Evolutionary conservation across 768 basidiomycete species (phyloP).

Genomic region (Termitomyces eurrhizus): DNA sequence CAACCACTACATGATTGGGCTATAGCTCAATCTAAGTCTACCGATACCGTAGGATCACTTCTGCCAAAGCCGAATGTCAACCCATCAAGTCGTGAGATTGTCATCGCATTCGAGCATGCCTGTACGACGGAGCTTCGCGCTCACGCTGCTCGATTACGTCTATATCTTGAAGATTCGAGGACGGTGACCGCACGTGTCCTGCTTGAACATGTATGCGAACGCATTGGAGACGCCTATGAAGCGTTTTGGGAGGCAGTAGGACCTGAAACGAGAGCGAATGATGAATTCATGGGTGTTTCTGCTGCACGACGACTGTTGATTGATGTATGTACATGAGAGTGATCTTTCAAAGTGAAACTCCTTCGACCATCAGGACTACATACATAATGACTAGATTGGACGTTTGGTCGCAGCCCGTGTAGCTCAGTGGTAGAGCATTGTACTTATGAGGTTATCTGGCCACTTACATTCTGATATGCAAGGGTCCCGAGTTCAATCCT

Average conservation of each 20-base stretch:
- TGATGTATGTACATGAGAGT: conserved; percentile 6
- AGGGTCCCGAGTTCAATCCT: conserved; percentile 57
- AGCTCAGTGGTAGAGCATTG: conserved; percentile 60
- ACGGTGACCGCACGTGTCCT: conserved; percentile 82
- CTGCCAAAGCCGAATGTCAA: conserved; percentile 30
- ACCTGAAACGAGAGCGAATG: conserved; percentile 10
- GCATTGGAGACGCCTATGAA: conserved; percentile 71
- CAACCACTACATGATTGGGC: conserved; percentile 59
- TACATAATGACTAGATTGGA: too few relatives aligned
- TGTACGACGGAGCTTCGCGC: conserved; percentile 54
- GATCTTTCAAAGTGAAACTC: too few relatives aligned
- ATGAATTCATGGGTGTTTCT: conserved; percentile 6
- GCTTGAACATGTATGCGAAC: conserved; percentile 70
- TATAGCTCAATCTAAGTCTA: conserved; percentile 16
- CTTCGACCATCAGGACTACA: too few relatives aligned
- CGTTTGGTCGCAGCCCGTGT: conserved; percentile 32
- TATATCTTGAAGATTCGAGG: conserved; percentile 79
- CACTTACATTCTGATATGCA: conserved; percentile 33
- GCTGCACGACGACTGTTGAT: conserved; percentile 8
- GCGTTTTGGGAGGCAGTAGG: conserved; percentile 63
- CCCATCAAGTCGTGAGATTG: conserved; percentile 45
- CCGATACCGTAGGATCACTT: conserved; percentile 21
- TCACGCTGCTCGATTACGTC: conserved; percentile 52
- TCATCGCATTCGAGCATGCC: conserved; percentile 48
- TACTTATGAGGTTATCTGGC: conserved; percentile 49